Evolutionary conservation across 31 red algal genomes (phyloP), one percentile per base, ranked within the genome.

Genomic region (Pterothamnion heteromorphum): DNA sequence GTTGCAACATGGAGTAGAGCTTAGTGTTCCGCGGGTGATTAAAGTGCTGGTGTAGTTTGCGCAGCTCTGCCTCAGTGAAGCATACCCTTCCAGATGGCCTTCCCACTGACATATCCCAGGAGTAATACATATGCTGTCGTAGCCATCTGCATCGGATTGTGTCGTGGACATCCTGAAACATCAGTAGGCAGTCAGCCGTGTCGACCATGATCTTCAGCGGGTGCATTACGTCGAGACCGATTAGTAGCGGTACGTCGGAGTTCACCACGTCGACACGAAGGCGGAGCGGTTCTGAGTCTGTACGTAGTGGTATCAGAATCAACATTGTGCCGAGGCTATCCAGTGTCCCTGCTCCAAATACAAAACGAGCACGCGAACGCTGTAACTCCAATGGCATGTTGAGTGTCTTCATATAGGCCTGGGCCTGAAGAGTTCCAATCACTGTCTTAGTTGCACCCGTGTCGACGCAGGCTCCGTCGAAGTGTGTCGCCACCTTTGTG

Each of bases 141-240:
- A 21, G 86, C 80, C 76, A 94, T 14, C 28, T 57, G 1, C 84
- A 38, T 1, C 35, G 4, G 2, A 34, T 80, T 18, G 43, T 36
- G 18, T 36, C 88, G 4, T 27, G 1, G 14, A 32, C 78, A 35
- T 90, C 76, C 4, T n/a, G n/a, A n/a, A n/a, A n/a, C n/a, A n/a
- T n/a, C n/a, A n/a, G n/a, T n/a, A n/a, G n/a, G n/a, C n/a, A n/a
- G n/a, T 71, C 3, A 2, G 57, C 87, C 5, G 86, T 86, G 43
- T 74, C 58, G 4, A 35, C 28, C 4, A n/a, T 32, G 24, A 91
- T 9, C 21, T 57, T 78, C 3, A 39, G 4, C 2, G 9, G 3
- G 35, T 92, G 80, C 0, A 85, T 39, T 83, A 92, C 4, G 36
- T 92, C 91, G 0, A 92, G 91, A 1, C 76, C 91, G 14, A 92